Base-by-base conservation (phyloP, 148 eudicot species). In the Arbutus unedo region DNA sequence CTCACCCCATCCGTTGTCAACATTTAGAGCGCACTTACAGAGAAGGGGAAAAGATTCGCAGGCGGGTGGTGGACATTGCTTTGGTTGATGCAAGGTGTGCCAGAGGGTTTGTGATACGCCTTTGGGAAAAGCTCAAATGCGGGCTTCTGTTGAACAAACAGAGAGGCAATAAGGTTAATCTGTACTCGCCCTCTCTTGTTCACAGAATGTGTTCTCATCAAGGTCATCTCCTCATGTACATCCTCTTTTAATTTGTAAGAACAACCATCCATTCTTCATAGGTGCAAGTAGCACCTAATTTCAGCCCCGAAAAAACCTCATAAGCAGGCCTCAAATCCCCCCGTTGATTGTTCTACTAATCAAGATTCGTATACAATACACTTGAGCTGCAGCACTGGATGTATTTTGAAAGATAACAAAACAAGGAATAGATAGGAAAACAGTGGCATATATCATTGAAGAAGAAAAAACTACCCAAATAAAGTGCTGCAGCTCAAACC, bases 1-100 rank as follows among this genome's bases (percentile, higher is more conserved):
- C 56, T 87, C 89, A n/a, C 2, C 86, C 87, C 2, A 83, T 84
- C 74, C 81, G 78, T 50, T 54, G 79, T 21, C 81, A 75, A 16
- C 72, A 78, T 2, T 10, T 83, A 18, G 80, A 82, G 56, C 54
- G 66, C 15, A 81, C 83, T 49, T 75, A 76, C 79, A 59, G 38
- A 41, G 77, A 83, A 5, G 74, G 78, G 19, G 76, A 74, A 1
- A 88, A 59, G 79, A 60, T 45, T 43, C 50, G 51, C 4, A 59
- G 83, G 41, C 57, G 73, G 38, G 3, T 3, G 0, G 59, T 41
- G 4, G 53, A 9, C 16, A 21, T 51, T 31, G 80, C 15, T 6
- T 38, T 11, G 49, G 70, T 13, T 2, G 45, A 21, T 19, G 51
- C 25, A 13, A 49, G n/a, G 49, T 57, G 70, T 6, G 1, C 55